Conservation (phyloP, 2,329 filamentous ascomycete species). For the Diaporthe velutina region DNA sequence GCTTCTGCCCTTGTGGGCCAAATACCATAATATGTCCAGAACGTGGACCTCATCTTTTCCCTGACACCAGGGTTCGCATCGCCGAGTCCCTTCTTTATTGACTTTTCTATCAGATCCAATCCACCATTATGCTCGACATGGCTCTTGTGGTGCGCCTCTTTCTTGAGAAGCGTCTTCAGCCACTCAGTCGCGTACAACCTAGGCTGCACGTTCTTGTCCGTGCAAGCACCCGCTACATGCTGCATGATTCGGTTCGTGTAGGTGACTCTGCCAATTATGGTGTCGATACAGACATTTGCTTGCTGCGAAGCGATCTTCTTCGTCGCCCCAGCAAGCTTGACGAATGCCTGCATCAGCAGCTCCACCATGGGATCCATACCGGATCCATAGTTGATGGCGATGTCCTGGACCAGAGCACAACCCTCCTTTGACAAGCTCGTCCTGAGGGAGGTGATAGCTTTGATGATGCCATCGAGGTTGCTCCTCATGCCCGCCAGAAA, state of each 20-base stretch:
- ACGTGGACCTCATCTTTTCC: slow-evolving; percentile 86
- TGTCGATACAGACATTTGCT: slow-evolving; percentile 84
- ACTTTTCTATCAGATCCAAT: slow-evolving; percentile 86
- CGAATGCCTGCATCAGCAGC: slow-evolving; percentile 86
- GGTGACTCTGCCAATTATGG: slow-evolving; percentile 81
- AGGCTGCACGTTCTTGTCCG: slow-evolving; percentile 94
- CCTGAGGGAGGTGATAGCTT: slow-evolving; percentile 83
- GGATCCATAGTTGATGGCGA: slow-evolving; percentile 81
- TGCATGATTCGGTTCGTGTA: slow-evolving; percentile 87
- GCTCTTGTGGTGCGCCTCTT: slow-evolving; percentile 82
- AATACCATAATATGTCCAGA: slow-evolving; percentile 83
- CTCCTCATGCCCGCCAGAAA: slow-evolving; percentile 80
- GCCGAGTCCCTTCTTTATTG: slow-evolving; percentile 86
- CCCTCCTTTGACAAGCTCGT: slow-evolving; percentile 93
- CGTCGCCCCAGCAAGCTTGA: slow-evolving; percentile 89
- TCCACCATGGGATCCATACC: slow-evolving; percentile 91
- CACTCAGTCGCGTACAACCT: slow-evolving; percentile 84
- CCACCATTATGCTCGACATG: slow-evolving; percentile 89
- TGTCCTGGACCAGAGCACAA: slow-evolving; percentile 85
- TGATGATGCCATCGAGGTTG: slow-evolving; percentile 89
- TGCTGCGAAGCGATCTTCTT: slow-evolving; percentile 94
- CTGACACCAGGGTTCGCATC: slow-evolving; percentile 93
- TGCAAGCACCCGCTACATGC: slow-evolving; percentile 83
- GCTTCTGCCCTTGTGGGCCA: slow-evolving; percentile 84
- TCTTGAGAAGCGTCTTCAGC: slow-evolving; percentile 85